Base-by-base conservation (phyloP, 208 protist genomes). In the Leptomonas pyrrhocoris region DNA sequence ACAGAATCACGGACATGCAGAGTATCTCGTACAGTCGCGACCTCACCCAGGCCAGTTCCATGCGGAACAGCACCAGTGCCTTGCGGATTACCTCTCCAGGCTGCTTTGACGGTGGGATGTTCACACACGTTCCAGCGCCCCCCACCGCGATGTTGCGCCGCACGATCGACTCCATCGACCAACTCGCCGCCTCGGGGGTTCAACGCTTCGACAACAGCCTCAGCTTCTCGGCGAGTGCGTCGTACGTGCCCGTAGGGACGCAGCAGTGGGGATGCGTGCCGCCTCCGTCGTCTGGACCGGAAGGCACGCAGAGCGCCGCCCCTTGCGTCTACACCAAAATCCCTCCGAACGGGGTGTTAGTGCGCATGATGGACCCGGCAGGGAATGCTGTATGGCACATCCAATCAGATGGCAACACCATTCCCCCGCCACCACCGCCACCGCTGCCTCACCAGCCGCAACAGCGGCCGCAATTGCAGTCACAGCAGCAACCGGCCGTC, bases 1-100 rank as follows among this genome's bases (percentile, higher is more conserved):
- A 57, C 61, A 67, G 48, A 46, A 67, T 42, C 46, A 57, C 49
- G 0, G 61, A 67, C 23, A 31, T 21, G 46, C 61, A 67, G 34
- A 46, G 61, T 48, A 34, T 67, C 34, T 67, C 61, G 13, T 67
- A 57, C 61, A 67, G 36, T n/a, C 61, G 49, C 28, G 61, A 67
- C 18, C 13, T 40, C 27, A 43, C 61, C 7, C 30, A 55, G 6
- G 61, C 34, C 0, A 43, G 23, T 6, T 43, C 61, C 11, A 23
- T 57, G 49, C 30, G 36, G 12, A n/a, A 12, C 31, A 57, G 16
- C 48, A 23, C 31, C 15, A 67, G 61, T 23, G 31, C 55, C 13
- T 19, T 67, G 48, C 46, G 57, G 23, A 23, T 67, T 13, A n/a
- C 2, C 23, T 55, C 48, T 5, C 34, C 61, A 1, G 48, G 49